Evolutionary conservation across 257 asterid species (phyloP).

Genomic region (Ligustrum vulgare): DNA sequence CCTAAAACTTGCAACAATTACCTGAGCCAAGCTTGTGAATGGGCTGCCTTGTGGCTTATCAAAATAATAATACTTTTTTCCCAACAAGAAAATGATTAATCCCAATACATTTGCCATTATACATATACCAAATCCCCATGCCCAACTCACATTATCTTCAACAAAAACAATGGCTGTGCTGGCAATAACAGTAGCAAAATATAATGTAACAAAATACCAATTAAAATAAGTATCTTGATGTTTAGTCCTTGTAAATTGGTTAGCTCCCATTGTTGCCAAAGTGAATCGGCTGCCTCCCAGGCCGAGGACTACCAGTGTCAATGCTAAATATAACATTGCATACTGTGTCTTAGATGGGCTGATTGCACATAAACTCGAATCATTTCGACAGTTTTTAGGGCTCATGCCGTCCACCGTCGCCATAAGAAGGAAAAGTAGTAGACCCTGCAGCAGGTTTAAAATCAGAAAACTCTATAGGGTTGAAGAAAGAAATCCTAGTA

Average conservation of each 20-base stretch:
- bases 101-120: conserved; percentile 24
- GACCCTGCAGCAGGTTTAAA: conserved; percentile 34
- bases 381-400: conserved; percentile 32
- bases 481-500: neutral
- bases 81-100: conserved; percentile 33
- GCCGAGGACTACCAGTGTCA: neutral
- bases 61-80: conserved; percentile 29
- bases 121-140: conserved; percentile 33
- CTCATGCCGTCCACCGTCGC: conserved; percentile 33
- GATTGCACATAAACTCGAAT: conserved; percentile 22
- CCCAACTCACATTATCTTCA: conserved; percentile 51
- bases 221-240: conserved; percentile 42
- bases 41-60: conserved; percentile 41
- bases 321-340: conserved; percentile 31
- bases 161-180: conserved; percentile 41
- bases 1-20: conserved; percentile 37
- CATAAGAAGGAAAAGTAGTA: conserved; percentile 33
- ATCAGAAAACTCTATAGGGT: too few species aligned
- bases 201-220: conserved; percentile 41
- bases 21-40: conserved; percentile 37
- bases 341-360: conserved; percentile 30
- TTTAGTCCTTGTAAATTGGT: conserved; percentile 33
- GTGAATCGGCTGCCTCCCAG: conserved; percentile 44
- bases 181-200: conserved; percentile 21
- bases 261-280: conserved; percentile 49